phyloP scores from a whole-genome alignment of 208 protist genomes.

The Crithidia mellificae region DNA sequence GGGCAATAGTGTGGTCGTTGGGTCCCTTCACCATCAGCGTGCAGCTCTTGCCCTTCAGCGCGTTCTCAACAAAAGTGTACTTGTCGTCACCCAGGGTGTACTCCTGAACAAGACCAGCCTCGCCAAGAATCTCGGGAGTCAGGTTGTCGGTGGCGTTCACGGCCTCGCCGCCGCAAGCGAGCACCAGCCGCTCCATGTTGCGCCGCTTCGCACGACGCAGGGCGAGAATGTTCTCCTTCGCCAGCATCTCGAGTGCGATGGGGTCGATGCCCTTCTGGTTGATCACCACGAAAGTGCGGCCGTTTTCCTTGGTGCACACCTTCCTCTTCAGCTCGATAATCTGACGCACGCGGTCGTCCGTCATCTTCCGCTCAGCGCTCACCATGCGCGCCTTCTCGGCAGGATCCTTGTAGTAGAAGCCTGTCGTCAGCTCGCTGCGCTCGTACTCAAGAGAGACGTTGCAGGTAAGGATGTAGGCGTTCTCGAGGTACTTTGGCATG shows the following conservation, averaged over 20 bases:
- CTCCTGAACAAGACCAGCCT: slow-evolving; percentile 98
- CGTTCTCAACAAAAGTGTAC: slow-evolving; percentile 99
- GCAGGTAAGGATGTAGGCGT: slow-evolving; percentile 98
- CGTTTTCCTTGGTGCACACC: slow-evolving; percentile 94
- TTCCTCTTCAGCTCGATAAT: slow-evolving; percentile 99
- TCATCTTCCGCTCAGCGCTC: slow-evolving; percentile 95
- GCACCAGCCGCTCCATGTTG: slow-evolving; percentile 99
- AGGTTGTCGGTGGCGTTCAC: slow-evolving; percentile 99
- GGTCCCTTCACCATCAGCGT: slow-evolving; percentile 99
- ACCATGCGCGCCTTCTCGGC: slow-evolving; percentile 98
- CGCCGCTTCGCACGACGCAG: slow-evolving; percentile 99
- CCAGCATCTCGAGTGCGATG: slow-evolving; percentile 99
- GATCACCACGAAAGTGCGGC: slow-evolving; percentile 98
- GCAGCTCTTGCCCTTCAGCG: slow-evolving; percentile 96
- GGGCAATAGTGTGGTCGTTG: slow-evolving; percentile 98
- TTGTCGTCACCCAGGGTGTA: slow-evolving; percentile 99
- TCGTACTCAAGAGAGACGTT: slow-evolving; percentile 99
- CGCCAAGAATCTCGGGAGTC: slow-evolving; percentile 92
- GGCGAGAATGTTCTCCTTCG: slow-evolving; percentile 98
- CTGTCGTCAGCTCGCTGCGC: slow-evolving; percentile 98
- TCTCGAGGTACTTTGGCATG: slow-evolving; percentile 97
- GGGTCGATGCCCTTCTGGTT: slow-evolving; percentile 99
- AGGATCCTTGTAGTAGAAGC: slow-evolving; percentile 98
- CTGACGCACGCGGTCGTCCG: slow-evolving; percentile 96
- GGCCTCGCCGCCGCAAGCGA: slow-evolving; percentile 97